Percentiles rank a stretch among this genome's conserved stretches.
Evolutionary conservation across 257 asterid species (phyloP).

Genomic region (Nicotiana tabacum): DNA sequence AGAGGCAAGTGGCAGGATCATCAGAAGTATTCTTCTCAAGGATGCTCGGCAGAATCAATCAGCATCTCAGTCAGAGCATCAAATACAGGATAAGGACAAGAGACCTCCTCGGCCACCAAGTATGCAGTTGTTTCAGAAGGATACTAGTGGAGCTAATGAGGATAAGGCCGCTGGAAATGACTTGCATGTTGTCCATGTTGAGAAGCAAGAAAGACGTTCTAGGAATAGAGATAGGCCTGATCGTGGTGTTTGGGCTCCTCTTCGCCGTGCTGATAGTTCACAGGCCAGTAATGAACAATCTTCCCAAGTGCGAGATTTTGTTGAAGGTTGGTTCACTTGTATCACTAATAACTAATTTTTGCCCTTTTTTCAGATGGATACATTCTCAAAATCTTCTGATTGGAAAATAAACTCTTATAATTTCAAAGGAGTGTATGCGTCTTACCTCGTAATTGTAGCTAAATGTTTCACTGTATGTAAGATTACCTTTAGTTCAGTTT

Average conservation of each 20-base stretch:
- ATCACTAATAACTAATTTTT: background rate
- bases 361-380: background rate
- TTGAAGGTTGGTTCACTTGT: constrained; percentile 47
- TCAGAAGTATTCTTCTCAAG: constrained; percentile 67
- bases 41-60: constrained; percentile 54
- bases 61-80: constrained; percentile 44
- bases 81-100: constrained; percentile 54
- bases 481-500: background rate
- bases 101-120: constrained; percentile 72
- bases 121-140: constrained; percentile 49
- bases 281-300: constrained; percentile 62
- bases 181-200: constrained; percentile 31
- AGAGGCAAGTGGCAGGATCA: constrained; percentile 72
- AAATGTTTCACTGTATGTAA: background rate
- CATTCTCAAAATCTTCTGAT: background rate
- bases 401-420: background rate
- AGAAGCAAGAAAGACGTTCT: constrained; percentile 57
- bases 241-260: constrained; percentile 88
- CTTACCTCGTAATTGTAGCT: background rate
- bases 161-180: constrained; percentile 42
- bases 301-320: constrained; percentile 40
- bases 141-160: constrained; percentile 47
- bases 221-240: constrained; percentile 86
- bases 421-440: background rate
- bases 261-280: constrained; percentile 65